phyloP scores from a whole-genome alignment of 108 stramenopile species.

The Conticribra guillardii region DNA sequence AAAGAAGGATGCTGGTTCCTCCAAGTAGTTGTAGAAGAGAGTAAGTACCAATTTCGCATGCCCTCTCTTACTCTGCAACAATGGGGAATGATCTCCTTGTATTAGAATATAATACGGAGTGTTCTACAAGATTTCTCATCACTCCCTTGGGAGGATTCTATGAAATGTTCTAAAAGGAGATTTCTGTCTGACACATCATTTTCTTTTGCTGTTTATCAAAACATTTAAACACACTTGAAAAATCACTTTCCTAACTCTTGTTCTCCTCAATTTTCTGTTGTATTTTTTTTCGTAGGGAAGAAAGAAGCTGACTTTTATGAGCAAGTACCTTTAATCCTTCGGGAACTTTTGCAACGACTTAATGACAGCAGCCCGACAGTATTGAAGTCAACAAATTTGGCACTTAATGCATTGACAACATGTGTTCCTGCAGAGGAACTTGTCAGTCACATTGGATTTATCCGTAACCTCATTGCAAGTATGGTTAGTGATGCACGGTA shows the following conservation, averaged over 20 bases:
- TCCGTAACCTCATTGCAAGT: conserved; percentile 88
- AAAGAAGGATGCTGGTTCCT: conserved; percentile 81
- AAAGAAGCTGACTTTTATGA: conserved; percentile 89
- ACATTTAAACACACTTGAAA: conserved; percentile 2
- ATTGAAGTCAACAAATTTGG: conserved; percentile 63
- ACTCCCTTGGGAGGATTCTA: conserved; percentile 12
- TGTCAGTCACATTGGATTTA: conserved; percentile 89
- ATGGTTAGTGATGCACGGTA: conserved; percentile 90
- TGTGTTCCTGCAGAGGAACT: conserved; percentile 91
- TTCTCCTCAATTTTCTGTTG: conserved; percentile 10
- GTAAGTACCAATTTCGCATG: conserved; percentile 59
- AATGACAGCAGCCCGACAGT: conserved; percentile 87
- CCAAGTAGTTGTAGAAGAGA: conserved; percentile 74
- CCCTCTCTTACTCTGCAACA: not conserved
- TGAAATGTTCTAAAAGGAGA: conserved; percentile 42
- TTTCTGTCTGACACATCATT: conserved; percentile 39
- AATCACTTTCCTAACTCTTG: conserved; percentile 12
- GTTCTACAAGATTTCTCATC: conserved; percentile 11
- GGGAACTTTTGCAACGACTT: conserved; percentile 89
- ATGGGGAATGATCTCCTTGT: not conserved
- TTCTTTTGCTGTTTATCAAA: not conserved
- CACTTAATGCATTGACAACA: conserved; percentile 79
- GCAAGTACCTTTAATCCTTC: conserved; percentile 82
- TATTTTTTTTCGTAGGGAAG: conserved; percentile 60
- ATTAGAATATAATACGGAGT: no score